Evolutionary conservation across 306 rosid species (phyloP), one percentile per base, ranked within the genome.

Genomic region (Castanea mollissima): DNA sequence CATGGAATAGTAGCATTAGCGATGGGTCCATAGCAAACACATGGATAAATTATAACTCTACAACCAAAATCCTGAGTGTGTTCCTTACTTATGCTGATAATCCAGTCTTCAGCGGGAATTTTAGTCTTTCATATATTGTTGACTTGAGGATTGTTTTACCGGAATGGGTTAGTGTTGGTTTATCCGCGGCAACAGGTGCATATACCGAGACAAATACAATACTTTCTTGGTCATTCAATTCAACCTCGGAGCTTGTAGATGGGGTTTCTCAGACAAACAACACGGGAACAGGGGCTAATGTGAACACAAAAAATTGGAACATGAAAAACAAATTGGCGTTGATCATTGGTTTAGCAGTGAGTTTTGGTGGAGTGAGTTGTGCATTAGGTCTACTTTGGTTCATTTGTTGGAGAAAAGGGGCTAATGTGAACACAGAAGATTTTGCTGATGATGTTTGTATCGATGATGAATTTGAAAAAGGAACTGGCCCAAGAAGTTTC

Each of bases 171-270:
- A 81, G 92, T 11, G 72, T 93, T 25, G 93, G 97, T 4, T 91
- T 93, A 69, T 91, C 95, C 6, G 97, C 98, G 8, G 88, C 98
- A 19, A 93, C 97, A 0, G 97, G 95, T 38, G 0, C 14, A 0
- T 75, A 76, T 81, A 25, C 82, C 35, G 97, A 94, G 58, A 55
- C 81, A 74, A 93, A 92, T 69, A 85, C 84, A 69, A 73, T 94
- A 5, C 7, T 64, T 20, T 83, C 91, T 67, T 94, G 98, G 97
- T 86, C 94, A 54, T 93, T 93, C 83, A 84, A 69, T 59, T 92
- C 98, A 74, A 89, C 46, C 74, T 81, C 89, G 81, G 93, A 83
- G 8, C 56, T 5, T 21, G 31, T 0, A 15, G 32, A 6, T 7
- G 44, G 44, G 44, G 10, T 7, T 38, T 7, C 44, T 38, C 44